Base-by-base conservation (phyloP, 2,329 filamentous ascomycete genomes). In the Niveomyces coronatus region DNA sequence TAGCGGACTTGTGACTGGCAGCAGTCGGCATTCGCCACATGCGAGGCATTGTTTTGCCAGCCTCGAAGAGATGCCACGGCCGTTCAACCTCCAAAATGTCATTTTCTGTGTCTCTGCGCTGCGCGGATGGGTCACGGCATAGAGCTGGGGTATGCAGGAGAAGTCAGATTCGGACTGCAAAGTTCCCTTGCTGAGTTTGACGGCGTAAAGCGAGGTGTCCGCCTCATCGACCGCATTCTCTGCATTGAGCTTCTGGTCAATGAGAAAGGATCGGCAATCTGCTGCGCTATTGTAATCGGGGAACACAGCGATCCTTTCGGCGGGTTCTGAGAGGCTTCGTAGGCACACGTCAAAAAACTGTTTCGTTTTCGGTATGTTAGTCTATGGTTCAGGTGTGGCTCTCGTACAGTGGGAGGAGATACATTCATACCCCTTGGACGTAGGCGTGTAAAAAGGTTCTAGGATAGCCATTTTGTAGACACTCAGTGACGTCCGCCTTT, bases 401-500 rank as follows among this genome's bases (percentile, higher is more conserved):
- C 19, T 9, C 13, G 24, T 35, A 9, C 14, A 27, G 13, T 11
- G 17, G 14, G 4, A 19, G n/a, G n/a, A n/a, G n/a, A 11, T 35
- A 17, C 3, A 27, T 35, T 4, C 15, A 20, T 34, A 28, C 24
- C 15, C 27, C 15, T 26, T 17, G n/a, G 9, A 35, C 23, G 15
- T 35, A 16, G n/a, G 10, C 22, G 23, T 35, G 22, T 11, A 35
- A 9, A 35, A 35, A 35, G n/a, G 33, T 17, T 18, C 33, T 16
- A 16, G 33, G 33, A 35, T 35, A 35, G 23, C 33, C 33, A 27
- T 27, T 35, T 20, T 18, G 33, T 14, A 27, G 33, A 13, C 16
- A 7, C 5, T 35, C 18, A 17, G 18, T 27, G 4, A 35, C 22
- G 11, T 18, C 10, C 13, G 22, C 9, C n/a, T 11, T n/a, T 20